Evolutionary conservation across 2,329 filamentous ascomycete genomes (phyloP).

Genomic region (Keithomyces neogunnii): DNA sequence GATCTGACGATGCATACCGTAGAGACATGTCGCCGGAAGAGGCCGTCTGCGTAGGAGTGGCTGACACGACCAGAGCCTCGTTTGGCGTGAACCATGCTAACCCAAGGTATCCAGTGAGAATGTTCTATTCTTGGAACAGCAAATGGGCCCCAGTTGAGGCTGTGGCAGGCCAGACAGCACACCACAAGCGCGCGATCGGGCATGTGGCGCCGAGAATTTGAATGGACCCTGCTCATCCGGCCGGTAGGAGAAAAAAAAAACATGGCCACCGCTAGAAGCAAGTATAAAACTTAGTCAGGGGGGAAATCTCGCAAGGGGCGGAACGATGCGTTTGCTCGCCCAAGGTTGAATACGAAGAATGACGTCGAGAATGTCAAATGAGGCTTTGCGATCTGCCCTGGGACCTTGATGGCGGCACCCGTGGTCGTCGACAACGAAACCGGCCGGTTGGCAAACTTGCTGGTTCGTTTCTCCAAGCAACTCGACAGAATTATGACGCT

Average conservation of each 20-base stretch:
- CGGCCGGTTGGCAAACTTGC: too few species aligned
- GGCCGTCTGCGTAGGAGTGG: too few species aligned
- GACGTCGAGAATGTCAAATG: constrained; percentile 4
- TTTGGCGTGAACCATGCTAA: too few species aligned
- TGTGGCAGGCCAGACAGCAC: not conserved
- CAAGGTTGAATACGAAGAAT: constrained; percentile 5
- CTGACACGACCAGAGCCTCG: too few species aligned
- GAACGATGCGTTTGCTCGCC: not conserved
- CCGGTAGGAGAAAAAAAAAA: not conserved
- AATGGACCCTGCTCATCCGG: not conserved
- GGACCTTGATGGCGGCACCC: not conserved
- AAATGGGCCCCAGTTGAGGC: not conserved
- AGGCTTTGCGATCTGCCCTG: not conserved
- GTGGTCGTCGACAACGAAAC: not conserved
- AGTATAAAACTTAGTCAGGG: not conserved
- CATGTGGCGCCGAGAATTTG: not conserved
- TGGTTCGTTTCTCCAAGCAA: too few species aligned
- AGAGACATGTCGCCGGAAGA: too few species aligned
- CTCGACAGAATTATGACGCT: too few species aligned
- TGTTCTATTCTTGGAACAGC: not conserved
- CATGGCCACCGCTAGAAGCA: too few species aligned
- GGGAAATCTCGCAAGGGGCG: not conserved
- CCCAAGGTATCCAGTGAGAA: not conserved
- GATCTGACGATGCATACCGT: too few species aligned
- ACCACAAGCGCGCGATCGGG: not conserved